Percentiles rank a stretch among this genome's conserved stretches.
phyloP scores from a whole-genome alignment of 2,329 filamentous ascomycete species.

The Trichoderma aggressivum region DNA sequence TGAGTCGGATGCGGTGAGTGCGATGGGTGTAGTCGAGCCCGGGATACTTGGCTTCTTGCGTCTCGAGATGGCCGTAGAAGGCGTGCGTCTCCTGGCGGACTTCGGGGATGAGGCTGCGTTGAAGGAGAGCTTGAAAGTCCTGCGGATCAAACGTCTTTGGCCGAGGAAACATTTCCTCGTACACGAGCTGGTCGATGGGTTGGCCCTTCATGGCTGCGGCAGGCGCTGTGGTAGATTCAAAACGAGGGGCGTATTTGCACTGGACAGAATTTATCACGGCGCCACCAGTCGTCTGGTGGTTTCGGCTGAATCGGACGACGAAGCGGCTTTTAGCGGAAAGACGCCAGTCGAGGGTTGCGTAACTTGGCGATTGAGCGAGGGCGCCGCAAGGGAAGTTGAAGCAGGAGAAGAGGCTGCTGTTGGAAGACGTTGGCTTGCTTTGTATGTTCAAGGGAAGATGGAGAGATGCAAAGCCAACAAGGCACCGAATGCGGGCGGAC shows the following conservation, averaged over 20 bases:
- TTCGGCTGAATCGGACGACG: neutral
- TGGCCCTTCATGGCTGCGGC: conserved; percentile 63
- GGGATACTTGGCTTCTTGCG: conserved; percentile 76
- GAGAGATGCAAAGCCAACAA: neutral
- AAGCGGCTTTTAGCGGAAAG: neutral
- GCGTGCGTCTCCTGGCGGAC: conserved; percentile 74
- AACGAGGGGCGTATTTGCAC: neutral
- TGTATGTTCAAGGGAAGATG: neutral
- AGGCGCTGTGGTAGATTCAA: neutral
- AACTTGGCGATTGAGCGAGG: neutral
- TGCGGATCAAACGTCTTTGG: conserved; percentile 65
- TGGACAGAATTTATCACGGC: neutral
- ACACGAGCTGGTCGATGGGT: conserved; percentile 68
- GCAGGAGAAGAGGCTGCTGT: neutral
- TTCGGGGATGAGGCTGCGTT: conserved; percentile 69
- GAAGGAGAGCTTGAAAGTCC: conserved; percentile 67
- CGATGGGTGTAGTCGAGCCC: conserved; percentile 73
- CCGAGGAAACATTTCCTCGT: conserved; percentile 69
- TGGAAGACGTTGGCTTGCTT: neutral
- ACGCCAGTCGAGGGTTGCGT: neutral
- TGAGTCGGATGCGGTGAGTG: conserved; percentile 73
- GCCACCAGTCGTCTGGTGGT: neutral
- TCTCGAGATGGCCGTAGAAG: conserved; percentile 77
- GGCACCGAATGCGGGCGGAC: neutral
- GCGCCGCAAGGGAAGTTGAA: neutral